Base-by-base conservation (phyloP, 1,284 basidiomycete genomes). In the Chalciporus sp. region DNA sequence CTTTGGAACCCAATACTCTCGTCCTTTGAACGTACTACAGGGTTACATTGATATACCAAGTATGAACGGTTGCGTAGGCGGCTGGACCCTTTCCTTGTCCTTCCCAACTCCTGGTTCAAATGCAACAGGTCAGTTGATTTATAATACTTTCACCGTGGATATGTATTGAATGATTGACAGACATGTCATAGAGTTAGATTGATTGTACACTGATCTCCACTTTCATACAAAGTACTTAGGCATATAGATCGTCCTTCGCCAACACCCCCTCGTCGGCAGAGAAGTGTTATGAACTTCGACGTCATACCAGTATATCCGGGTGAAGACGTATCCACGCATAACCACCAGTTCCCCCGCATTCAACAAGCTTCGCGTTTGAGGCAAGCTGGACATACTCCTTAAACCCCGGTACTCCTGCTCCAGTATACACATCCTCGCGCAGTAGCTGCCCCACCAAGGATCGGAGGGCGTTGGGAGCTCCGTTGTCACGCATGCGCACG, bases 301-400 rank as follows among this genome's bases (percentile, higher is more conserved):
- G 31, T 55, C 58, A 68, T 31, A 53, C 42, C 44, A 31, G 56
- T 46, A 72, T 49, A 47, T 58, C 58, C 31, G 68, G 69, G 63
- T 68, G 64, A 58, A 76, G 62, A 29, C 62, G 43, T 51, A 78
- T 68, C 74, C 76, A 78, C 2, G 63, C 70, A 47, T 59, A 28
- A 14, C 67, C 67, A 35, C 64, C 58, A 33, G 42, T 33, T 11
- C 74, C 76, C 35, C 75, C 76, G 7, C 65, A 55, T 29, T 67
- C 42, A 40, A 80, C 56, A 14, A 79, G 51, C 17, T 60, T 64
- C 7, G 61, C 62, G 35, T 65, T 59, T 35, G 60, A 62, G 26
- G 76, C 65, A 60, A 56, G 55, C 26, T 42, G 49, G 42, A 70
- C 27, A 43, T 75, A 75, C 33, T 67, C 64, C 20, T 56, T 62